Conservation (phyloP, 1,139 yeast species). For the Wickerhamomyces sp. region DNA sequence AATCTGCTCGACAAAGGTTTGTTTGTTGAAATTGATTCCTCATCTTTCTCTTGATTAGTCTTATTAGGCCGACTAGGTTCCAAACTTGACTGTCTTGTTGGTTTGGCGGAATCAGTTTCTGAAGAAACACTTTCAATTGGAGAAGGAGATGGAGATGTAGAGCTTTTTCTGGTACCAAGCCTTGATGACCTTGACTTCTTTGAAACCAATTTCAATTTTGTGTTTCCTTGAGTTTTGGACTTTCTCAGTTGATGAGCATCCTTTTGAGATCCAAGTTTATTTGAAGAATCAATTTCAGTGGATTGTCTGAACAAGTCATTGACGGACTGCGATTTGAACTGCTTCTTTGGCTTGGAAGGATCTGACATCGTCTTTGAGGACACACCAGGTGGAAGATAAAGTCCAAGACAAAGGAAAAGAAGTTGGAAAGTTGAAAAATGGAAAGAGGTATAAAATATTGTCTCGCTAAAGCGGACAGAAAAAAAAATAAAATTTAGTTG, state of each 20-base stretch:
- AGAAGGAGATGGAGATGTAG: conserved; percentile 5
- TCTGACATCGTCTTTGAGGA: neutral
- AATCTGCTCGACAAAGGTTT: neutral
- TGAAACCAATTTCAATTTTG: conserved; percentile 19
- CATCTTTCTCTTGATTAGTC: neutral
- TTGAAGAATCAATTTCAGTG: too few relatives aligned
- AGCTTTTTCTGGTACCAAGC: neutral
- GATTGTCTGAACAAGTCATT: conserved; percentile 20
- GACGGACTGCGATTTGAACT: conserved; percentile 24
- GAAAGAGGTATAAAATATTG: too few relatives aligned
- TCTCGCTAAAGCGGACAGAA: too few relatives aligned
- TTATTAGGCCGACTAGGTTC: neutral
- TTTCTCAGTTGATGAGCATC: conserved; percentile 3
- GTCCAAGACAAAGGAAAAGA: too few relatives aligned
- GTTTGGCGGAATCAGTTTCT: neutral
- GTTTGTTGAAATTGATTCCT: neutral
- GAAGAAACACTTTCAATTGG: neutral
- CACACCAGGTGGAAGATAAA: too few relatives aligned
- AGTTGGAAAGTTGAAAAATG: too few relatives aligned
- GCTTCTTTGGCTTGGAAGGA: conserved; percentile 17
- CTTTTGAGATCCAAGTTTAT: too few relatives aligned
- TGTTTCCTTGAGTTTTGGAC: conserved; percentile 13
- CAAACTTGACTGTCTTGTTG: conserved; percentile 1
- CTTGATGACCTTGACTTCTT: conserved; percentile 10
- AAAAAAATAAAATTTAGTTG: too few relatives aligned